phyloP scores from a whole-genome alignment of 129 eudicot genomes.

The Oenanthe sinensis region DNA sequence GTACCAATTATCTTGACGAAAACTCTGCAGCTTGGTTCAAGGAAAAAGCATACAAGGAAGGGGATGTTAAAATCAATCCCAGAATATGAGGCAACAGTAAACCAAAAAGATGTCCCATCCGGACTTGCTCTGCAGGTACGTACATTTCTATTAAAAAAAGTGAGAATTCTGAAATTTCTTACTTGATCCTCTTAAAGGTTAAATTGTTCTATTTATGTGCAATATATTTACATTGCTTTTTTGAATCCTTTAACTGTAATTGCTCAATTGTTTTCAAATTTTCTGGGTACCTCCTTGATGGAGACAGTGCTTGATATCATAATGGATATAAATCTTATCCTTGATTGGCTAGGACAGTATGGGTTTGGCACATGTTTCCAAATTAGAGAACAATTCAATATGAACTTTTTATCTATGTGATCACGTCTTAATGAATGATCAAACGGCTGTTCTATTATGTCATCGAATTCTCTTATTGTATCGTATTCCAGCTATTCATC shows the following conservation, averaged over 20 bases:
- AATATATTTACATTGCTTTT: background rate
- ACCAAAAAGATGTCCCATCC: conserved; percentile 32
- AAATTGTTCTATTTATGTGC: background rate
- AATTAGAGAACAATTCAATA: conserved; percentile 24
- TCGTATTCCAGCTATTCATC: background rate
- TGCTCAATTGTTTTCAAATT: background rate
- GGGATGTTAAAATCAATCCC: conserved; percentile 72
- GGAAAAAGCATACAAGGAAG: conserved; percentile 46
- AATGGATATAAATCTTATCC: conserved; percentile 32
- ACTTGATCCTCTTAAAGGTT: background rate
- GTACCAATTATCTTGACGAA: conserved; percentile 62
- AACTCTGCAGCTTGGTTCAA: conserved; percentile 33
- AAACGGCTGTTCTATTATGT: background rate
- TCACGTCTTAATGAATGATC: conserved; percentile 4
- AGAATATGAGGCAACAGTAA: conserved; percentile 44
- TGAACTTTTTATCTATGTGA: conserved; percentile 15
- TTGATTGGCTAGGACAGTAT: conserved; percentile 27
- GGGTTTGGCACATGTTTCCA: conserved; percentile 52
- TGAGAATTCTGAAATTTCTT: background rate
- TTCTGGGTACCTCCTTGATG: conserved; percentile 13
- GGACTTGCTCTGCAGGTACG: conserved; percentile 43
- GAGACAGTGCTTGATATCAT: conserved; percentile 8
- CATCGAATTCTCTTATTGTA: background rate
- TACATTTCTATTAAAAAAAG: background rate
- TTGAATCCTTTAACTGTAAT: background rate